Base-by-base conservation (phyloP, 495 filamentous ascomycete species). In the Podospora pseudopauciseta region DNA sequence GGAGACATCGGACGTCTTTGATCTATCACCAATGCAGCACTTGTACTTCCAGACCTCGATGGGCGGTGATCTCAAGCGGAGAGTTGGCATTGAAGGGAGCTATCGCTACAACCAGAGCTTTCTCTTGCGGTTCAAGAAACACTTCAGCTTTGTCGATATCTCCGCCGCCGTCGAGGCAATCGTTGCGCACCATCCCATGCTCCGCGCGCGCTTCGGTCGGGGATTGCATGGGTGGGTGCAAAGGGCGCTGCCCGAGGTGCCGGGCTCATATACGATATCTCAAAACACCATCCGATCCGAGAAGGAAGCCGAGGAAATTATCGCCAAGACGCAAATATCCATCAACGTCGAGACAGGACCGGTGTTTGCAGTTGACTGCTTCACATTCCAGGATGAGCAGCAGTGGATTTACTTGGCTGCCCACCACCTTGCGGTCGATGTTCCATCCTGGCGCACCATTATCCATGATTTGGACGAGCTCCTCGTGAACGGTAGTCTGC, bases 31-130 rank as follows among this genome's bases (percentile, higher is more conserved):
- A 0, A 91, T 92, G 75, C 90, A 93, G 72, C 80, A 84, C 26
- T 76, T 92, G 18, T 91, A 90, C 74, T 92, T 91, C 67, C 81
- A 88, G 67, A 81, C 82, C 0, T 65, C 68, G 7, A 81, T 82
- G 77, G 79, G 82, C 2, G 74, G 75, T 0, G 75, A 79, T 55
- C 34, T 70, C 44, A 69, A 69, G 23, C 75, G 68, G 53, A 72
- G 80, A 54, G 74, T 82, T 27, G 79, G 79, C 0, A 74, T 79
- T 49, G 83, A 88, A 23, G 84, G 82, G 0, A 81, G 86, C 68
- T 87, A 87, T n/a, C 86, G 91, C 65, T 93, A 91, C 73, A 92
- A 92, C 72, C 89, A 90, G 71, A 90, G 90, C 64, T 81, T 91
- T 54, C 74, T 90, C 0, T 80, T 91, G 3, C 83, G 86, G 3